Evolutionary conservation across 139 green algal species (phyloP).

Genomic region (Micractinium conductrix): DNA sequence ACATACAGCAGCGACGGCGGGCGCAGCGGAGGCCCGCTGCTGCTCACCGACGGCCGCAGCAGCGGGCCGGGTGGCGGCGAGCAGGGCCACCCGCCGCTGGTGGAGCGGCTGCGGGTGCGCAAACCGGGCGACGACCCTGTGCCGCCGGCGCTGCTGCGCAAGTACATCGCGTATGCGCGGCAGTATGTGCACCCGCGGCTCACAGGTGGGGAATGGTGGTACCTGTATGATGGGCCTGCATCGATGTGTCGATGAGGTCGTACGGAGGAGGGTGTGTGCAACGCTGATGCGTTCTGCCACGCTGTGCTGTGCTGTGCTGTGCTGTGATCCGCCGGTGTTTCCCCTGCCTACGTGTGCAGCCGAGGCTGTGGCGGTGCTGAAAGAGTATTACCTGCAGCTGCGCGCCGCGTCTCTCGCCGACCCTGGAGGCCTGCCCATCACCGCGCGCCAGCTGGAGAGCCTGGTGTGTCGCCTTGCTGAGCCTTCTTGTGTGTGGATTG

Average conservation of each 20-base stretch:
- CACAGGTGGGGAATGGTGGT: slow-evolving; percentile 69
- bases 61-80: not conserved
- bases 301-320: not conserved
- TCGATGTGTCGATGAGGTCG: too few species aligned
- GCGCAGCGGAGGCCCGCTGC: slow-evolving; percentile 11
- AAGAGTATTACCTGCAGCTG: slow-evolving; percentile 49
- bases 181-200: slow-evolving; percentile 79
- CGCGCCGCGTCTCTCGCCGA: slow-evolving; percentile 26
- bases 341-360: not conserved
- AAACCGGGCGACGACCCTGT: slow-evolving; percentile 37
- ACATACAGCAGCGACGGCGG: not conserved
- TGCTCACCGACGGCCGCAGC: slow-evolving; percentile 17
- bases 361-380: slow-evolving; percentile 34
- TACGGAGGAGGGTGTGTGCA: not conserved
- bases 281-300: not conserved
- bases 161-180: slow-evolving; percentile 94
- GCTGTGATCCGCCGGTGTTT: not conserved
- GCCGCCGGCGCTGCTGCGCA: slow-evolving; percentile 73
- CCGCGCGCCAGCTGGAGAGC: slow-evolving; percentile 90
- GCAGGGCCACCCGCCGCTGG: slow-evolving; percentile 29
- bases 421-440: slow-evolving; percentile 29
- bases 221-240: too few species aligned
- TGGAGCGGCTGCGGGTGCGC: slow-evolving; percentile 37
- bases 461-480: too few species aligned
- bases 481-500: too few species aligned